Evolutionary conservation across 2,329 filamentous ascomycete species (phyloP).

Genomic region (Pestalotiopsis sp.): DNA sequence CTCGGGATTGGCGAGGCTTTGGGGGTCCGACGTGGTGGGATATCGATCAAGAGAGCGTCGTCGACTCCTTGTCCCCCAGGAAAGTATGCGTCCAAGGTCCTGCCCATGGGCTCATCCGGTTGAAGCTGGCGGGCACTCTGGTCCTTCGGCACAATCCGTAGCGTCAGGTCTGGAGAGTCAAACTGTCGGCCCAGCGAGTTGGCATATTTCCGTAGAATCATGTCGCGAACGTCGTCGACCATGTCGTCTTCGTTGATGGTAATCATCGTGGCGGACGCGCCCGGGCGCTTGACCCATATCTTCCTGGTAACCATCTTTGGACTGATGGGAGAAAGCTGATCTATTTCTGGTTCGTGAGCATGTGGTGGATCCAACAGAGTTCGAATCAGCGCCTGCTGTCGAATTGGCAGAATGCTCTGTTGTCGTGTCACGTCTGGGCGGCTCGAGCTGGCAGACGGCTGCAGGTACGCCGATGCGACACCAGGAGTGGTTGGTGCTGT

Average conservation of each 20-base stretch:
- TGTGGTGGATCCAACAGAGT: conserved; percentile 53
- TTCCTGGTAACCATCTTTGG: conserved; percentile 70
- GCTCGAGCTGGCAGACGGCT: conserved; percentile 22
- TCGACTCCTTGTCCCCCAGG: conserved; percentile 85
- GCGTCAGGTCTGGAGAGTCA: conserved; percentile 85
- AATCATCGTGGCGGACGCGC: conserved; percentile 84
- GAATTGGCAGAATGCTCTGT: conserved; percentile 48
- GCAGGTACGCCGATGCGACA: conserved; percentile 10
- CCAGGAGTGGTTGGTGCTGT: conserved; percentile 17
- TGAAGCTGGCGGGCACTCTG: conserved; percentile 66
- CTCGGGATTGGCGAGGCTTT: conserved; percentile 69
- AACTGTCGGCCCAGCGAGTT: conserved; percentile 89
- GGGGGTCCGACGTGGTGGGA: conserved; percentile 75
- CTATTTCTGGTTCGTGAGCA: conserved; percentile 38
- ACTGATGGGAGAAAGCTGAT: conserved; percentile 41
- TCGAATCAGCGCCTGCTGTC: conserved; percentile 50
- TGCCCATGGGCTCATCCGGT: conserved; percentile 82
- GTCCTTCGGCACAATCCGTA: conserved; percentile 77
- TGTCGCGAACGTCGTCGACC: conserved; percentile 91
- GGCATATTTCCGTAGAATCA: conserved; percentile 89
- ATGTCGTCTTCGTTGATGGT: conserved; percentile 85
- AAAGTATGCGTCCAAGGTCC: conserved; percentile 79
- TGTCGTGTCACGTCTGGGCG: conserved; percentile 36
- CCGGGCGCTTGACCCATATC: conserved; percentile 91
- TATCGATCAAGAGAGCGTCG: conserved; percentile 89